Evolutionary conservation across 2,329 filamentous ascomycete genomes (phyloP).

Genomic region (Colletotrichum echinochloae): DNA sequence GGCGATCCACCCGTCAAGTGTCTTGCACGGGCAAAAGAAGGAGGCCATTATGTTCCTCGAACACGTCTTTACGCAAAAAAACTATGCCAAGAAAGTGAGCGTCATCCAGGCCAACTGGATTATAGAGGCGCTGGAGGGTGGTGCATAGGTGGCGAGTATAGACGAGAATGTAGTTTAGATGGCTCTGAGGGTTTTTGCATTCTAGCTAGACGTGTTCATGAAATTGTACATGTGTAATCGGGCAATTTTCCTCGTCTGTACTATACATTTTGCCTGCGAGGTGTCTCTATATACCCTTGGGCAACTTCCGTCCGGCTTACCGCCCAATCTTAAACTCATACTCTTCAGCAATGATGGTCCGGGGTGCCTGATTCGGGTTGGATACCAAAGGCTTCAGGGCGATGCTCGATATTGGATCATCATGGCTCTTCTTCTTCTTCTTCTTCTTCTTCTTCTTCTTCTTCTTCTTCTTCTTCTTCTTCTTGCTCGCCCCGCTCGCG

Average conservation of each 20-base stretch:
- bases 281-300: neutral
- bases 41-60: constrained; percentile 78
- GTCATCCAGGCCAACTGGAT: constrained; percentile 72
- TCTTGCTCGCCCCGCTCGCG: constrained; percentile 44
- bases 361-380: neutral
- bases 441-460: too few species aligned
- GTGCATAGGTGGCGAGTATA: neutral
- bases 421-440: constrained; percentile 46
- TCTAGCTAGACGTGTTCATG: constrained; percentile 3
- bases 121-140: constrained; percentile 57
- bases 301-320: neutral
- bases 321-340: neutral
- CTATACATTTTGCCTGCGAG: constrained; percentile 1
- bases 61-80: constrained; percentile 74
- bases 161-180: neutral
- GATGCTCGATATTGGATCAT: constrained; percentile 5
- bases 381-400: neutral
- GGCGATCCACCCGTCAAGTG: constrained; percentile 72
- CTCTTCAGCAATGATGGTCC: neutral
- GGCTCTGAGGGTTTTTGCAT: constrained; percentile 1
- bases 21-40: constrained; percentile 71
- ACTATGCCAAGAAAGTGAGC: constrained; percentile 75
- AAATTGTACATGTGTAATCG: constrained; percentile 8
- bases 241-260: neutral
- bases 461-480: too few species aligned